Evolutionary conservation across 1,284 basidiomycete species (phyloP).

Genomic region (Ustilago hordei): DNA sequence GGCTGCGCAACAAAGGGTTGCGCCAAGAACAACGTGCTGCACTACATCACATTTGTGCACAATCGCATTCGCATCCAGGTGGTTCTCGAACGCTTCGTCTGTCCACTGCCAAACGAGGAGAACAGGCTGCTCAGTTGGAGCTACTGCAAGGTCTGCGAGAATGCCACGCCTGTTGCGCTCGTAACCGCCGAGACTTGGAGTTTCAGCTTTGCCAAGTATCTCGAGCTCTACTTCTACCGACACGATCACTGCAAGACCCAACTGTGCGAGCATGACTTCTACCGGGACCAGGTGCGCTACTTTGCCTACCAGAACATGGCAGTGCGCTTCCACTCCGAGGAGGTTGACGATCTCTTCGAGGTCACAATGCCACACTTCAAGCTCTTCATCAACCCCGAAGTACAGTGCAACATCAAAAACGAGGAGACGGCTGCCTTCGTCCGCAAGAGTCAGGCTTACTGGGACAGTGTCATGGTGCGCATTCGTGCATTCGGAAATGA

Average conservation of each 20-base stretch:
- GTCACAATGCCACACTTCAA: conserved; percentile 88
- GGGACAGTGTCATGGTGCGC: conserved; percentile 73
- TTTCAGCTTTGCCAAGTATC: conserved; percentile 92
- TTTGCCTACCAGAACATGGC: conserved; percentile 81
- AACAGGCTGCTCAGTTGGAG: conserved; percentile 92
- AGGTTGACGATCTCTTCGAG: conserved; percentile 81
- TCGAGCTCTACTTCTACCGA: conserved; percentile 92
- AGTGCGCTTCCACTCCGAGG: conserved; percentile 89
- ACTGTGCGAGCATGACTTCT: conserved; percentile 92
- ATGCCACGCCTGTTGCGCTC: conserved; percentile 80
- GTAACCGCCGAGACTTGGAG: conserved; percentile 92
- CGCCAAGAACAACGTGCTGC: conserved; percentile 81
- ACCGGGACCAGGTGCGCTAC: conserved; percentile 91
- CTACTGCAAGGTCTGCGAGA: conserved; percentile 77
- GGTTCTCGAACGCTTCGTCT: conserved; percentile 70
- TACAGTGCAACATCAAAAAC: conserved; percentile 88
- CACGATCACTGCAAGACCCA: conserved; percentile 80
- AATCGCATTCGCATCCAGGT: conserved; percentile 85
- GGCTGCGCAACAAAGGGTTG: conserved; percentile 84
- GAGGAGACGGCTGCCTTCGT: conserved; percentile 84
- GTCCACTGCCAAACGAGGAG: conserved; percentile 71
- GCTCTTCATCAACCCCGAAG: conserved; percentile 85
- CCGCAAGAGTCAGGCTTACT: conserved; percentile 77
- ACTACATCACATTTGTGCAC: conserved; percentile 90
- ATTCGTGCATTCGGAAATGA: conserved; percentile 72